Evolutionary conservation across 805 yeast species (phyloP).

Genomic region (Monosporozyma yasuniensis): DNA sequence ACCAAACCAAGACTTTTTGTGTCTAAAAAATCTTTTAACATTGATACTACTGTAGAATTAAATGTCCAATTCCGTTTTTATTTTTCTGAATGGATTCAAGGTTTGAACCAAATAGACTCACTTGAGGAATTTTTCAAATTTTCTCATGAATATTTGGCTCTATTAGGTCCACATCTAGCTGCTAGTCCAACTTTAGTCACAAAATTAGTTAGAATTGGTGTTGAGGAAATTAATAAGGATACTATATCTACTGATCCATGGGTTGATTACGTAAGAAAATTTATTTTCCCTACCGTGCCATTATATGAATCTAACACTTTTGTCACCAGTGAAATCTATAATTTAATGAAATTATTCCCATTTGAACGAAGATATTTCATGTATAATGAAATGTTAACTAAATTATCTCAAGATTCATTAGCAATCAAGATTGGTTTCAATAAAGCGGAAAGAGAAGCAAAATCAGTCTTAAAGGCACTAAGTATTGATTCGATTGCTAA

Average conservation of each 20-base stretch:
- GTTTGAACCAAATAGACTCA: slow-evolving; percentile 32
- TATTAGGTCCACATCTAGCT: slow-evolving; percentile 49
- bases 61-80: slow-evolving; percentile 31
- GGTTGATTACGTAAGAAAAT: slow-evolving; percentile 56
- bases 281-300: slow-evolving; percentile 54
- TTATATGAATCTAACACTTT: slow-evolving; percentile 49
- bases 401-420: slow-evolving; percentile 46
- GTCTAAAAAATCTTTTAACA: slow-evolving; percentile 11
- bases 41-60: slow-evolving; percentile 8
- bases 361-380: slow-evolving; percentile 60
- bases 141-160: slow-evolving; percentile 43
- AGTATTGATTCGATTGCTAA: slow-evolving; percentile 69
- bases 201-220: slow-evolving; percentile 54
- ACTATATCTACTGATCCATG: slow-evolving; percentile 31
- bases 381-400: slow-evolving; percentile 68
- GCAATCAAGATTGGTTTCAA: slow-evolving; percentile 50
- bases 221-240: slow-evolving; percentile 27
- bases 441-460: slow-evolving; percentile 70
- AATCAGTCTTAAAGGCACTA: slow-evolving; percentile 66
- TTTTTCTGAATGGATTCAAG: slow-evolving; percentile 40
- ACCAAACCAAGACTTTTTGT: slow-evolving; percentile 13
- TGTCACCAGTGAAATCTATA: slow-evolving; percentile 51
- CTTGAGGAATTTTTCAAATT: slow-evolving; percentile 39
- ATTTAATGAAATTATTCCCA: slow-evolving; percentile 44
- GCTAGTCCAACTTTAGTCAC: slow-evolving; percentile 40